Evolutionary conservation across 1,284 basidiomycete species (phyloP), one percentile per base, ranked within the genome.

Genomic region (Boletus mariae): DNA sequence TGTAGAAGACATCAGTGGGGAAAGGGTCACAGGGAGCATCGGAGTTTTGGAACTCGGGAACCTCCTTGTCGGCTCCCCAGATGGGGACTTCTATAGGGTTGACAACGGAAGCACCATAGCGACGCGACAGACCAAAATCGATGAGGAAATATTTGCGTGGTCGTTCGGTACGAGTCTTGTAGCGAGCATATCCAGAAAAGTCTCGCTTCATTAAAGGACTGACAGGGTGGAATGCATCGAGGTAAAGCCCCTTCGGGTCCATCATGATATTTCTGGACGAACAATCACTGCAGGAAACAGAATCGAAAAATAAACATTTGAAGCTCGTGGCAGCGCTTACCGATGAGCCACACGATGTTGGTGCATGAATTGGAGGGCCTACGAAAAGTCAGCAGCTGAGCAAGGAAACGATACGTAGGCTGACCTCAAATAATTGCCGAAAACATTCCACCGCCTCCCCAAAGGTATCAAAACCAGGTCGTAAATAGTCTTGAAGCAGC

Each of bases 41-140:
- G 7, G 61, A 51, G 4, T 51, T 55, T 3, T 57, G 57, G 46
- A 58, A 58, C 26, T 63, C 61, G 0, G 65, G 65, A 1, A 64
- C 64, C 2, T 57, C 53, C 40, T 61, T 64, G 25, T 67, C 65
- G 7, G 26, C 64, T 7, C 64, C 65, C 49, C 53, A 47, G 11
- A 66, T 57, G 0, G 58, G 60, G 15, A 31, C 35, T 47, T 62
- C 67, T 44, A 54, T 38, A 3, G 65, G 64, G 0, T 60, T 42
- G 12, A 29, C 28, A 9, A 54, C 31, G 4, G 57, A 56, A 0
- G 45, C 10, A 29, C 65, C 63, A 53, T 69, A 73, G 7, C 54
- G 59, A 35, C 59, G 57, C 2, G 73, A 70, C 2, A 72, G 35
- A 1, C 73, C 73, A 43, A 76, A 78, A 55, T 77, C 76, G 20